phyloP scores from a whole-genome alignment of 345 rosid genomes.

The Atalantia buxifolia region DNA sequence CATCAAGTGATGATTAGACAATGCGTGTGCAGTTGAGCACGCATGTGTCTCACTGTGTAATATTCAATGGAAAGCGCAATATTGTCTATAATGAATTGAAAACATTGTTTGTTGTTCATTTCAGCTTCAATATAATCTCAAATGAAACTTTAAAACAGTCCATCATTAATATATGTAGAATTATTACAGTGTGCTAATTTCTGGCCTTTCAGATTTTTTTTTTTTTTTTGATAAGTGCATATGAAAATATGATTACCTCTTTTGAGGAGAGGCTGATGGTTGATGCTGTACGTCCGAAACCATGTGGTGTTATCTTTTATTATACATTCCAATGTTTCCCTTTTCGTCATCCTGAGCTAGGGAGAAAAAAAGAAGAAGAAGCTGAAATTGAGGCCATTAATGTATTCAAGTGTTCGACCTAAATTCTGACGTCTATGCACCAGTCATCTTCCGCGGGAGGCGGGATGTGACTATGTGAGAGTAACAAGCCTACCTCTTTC shows the following conservation, averaged over 20 bases:
- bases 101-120: no score
- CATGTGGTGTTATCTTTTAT: slow-evolving; percentile 17
- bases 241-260: slow-evolving; percentile 9
- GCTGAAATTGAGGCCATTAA: slow-evolving; percentile 10
- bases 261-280: not conserved
- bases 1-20: no score
- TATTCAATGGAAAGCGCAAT: not conserved
- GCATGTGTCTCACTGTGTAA: slow-evolving; percentile 2
- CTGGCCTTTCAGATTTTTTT: no score
- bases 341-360: slow-evolving; percentile 8
- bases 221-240: not conserved
- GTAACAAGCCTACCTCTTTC: not conserved
- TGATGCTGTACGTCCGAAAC: not conserved
- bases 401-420: not conserved
- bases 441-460: not conserved
- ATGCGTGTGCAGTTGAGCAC: not conserved
- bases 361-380: not conserved
- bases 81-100: not conserved
- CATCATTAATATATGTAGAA: not conserved
- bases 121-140: not conserved
- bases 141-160: not conserved
- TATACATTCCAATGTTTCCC: slow-evolving; percentile 22
- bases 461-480: no score
- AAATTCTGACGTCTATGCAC: not conserved
- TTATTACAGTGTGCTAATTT: not conserved